Conservation (phyloP, 192 early-diverging fungal species). For the Fimicolochytrium jonesii region DNA sequence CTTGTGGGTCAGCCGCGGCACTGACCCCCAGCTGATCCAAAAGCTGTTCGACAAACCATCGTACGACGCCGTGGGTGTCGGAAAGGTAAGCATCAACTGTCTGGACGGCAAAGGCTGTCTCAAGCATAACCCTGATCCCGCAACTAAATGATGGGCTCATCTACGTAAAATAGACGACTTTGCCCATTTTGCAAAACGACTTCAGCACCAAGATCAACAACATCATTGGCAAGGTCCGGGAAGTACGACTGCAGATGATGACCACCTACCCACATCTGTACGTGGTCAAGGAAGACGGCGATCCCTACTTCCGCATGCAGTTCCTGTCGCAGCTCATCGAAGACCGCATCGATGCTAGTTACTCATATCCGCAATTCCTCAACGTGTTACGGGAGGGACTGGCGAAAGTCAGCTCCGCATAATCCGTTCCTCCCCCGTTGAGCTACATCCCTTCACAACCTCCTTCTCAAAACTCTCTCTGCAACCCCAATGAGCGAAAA, state of each 20-base stretch:
- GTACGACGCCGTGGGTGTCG: slow-evolving; percentile 73
- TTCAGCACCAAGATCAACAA: slow-evolving; percentile 68
- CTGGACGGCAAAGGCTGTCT: too few species aligned
- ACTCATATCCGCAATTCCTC: slow-evolving; percentile 53
- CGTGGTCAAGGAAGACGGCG: slow-evolving; percentile 90
- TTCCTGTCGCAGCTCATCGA: slow-evolving; percentile 88
- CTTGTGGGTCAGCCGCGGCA: slow-evolving; percentile 84
- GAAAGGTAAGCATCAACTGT: slow-evolving; percentile 71
- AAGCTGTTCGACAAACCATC: slow-evolving; percentile 71
- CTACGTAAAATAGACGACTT: slow-evolving; percentile 63
- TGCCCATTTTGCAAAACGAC: slow-evolving; percentile 65
- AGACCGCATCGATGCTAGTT: slow-evolving; percentile 70
- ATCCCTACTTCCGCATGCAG: slow-evolving; percentile 73
- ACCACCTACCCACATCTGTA: slow-evolving; percentile 72
- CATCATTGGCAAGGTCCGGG: slow-evolving; percentile 70
- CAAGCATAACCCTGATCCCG: too few species aligned
- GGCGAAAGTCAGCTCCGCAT: slow-evolving; percentile 10
- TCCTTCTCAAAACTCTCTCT: too few species aligned
- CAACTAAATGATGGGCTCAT: too few species aligned
- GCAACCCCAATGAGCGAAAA: too few species aligned
- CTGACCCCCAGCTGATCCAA: slow-evolving; percentile 65
- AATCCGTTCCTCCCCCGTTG: not conserved
- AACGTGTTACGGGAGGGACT: slow-evolving; percentile 31
- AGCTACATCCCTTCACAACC: not conserved
- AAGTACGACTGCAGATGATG: slow-evolving; percentile 55